Evolutionary conservation across 495 filamentous ascomycete species (phyloP).

Genomic region (Aspergillus olivimuriae): DNA sequence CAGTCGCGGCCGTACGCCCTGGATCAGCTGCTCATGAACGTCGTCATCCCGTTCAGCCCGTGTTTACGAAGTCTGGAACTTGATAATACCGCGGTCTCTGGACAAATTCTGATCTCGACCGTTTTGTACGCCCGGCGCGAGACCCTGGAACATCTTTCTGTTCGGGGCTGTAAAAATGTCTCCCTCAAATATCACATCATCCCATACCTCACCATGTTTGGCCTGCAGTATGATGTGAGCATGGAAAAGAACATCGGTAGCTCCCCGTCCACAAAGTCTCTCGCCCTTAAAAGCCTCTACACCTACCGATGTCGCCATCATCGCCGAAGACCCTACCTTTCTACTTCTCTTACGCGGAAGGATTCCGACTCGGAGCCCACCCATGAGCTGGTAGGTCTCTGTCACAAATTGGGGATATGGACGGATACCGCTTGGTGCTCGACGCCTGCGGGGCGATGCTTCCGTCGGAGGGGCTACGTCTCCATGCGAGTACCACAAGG

Average conservation of each 20-base stretch:
- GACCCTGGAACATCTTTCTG: constrained; percentile 52
- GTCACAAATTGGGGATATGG: constrained; percentile 55
- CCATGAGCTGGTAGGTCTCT: constrained; percentile 56
- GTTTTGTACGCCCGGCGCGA: constrained; percentile 47
- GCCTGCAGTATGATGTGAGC: constrained; percentile 38
- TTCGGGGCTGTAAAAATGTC: constrained; percentile 60
- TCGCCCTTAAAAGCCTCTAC: constrained; percentile 55
- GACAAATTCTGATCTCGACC: constrained; percentile 46
- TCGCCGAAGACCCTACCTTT: constrained; percentile 51
- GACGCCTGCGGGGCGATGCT: constrained; percentile 53
- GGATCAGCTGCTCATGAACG: constrained; percentile 50
- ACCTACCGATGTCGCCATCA: constrained; percentile 58
- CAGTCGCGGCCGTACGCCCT: constrained; percentile 51
- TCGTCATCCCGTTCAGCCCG: constrained; percentile 49
- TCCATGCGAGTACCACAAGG: constrained; percentile 45
- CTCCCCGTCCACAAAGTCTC: constrained; percentile 27
- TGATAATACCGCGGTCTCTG: constrained; percentile 56
- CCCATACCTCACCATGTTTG: constrained; percentile 48
- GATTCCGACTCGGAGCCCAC: constrained; percentile 59
- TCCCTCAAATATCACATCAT: constrained; percentile 60
- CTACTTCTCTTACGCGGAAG: constrained; percentile 46
- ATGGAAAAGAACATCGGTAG: constrained; percentile 30
- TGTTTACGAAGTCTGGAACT: constrained; percentile 52
- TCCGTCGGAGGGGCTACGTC: constrained; percentile 52
- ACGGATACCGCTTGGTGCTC: constrained; percentile 61